A percentile compares a stretch with the other conserved stretches of the same genome.
Evolutionary conservation across 768 basidiomycete genomes (phyloP).

Genomic region (Tulasnella sp.): DNA sequence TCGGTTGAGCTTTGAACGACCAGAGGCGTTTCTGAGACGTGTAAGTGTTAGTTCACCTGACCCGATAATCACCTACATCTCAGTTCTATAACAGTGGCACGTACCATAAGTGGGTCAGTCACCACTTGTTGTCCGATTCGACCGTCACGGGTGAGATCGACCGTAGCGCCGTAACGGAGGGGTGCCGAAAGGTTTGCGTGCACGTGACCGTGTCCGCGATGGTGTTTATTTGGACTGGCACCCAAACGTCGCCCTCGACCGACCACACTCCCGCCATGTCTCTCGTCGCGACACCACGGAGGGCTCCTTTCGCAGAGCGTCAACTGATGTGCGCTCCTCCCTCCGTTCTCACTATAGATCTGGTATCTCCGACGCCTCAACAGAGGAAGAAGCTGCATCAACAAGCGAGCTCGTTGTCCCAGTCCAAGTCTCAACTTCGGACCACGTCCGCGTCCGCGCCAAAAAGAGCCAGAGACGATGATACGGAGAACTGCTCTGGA

Average conservation of each 20-base stretch:
- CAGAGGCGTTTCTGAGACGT: too few species aligned
- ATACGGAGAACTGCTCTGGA: slow-evolving; percentile 6
- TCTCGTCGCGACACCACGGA: slow-evolving; percentile 15
- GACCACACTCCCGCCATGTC: neutral
- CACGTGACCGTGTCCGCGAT: slow-evolving; percentile 6
- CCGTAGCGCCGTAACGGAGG: too few species aligned
- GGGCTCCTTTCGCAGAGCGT: slow-evolving; percentile 4
- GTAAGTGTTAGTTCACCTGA: too few species aligned
- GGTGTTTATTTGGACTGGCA: neutral
- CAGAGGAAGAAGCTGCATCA: neutral
- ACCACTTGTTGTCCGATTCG: too few species aligned
- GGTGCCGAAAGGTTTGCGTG: too few species aligned
- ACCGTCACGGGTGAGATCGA: too few species aligned
- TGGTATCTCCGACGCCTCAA: slow-evolving; percentile 8
- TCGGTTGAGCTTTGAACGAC: too few species aligned
- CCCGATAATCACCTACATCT: too few species aligned
- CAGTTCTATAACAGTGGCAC: too few species aligned
- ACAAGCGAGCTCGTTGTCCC: neutral
- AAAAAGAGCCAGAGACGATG: slow-evolving; percentile 14
- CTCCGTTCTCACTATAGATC: neutral
- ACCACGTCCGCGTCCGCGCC: neutral
- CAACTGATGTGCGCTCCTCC: slow-evolving; percentile 1
- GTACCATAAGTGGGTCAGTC: too few species aligned
- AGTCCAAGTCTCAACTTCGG: neutral
- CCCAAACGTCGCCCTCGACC: neutral